phyloP scores from a whole-genome alignment of 2,329 filamentous ascomycete genomes.

The Pezicula carpinea region DNA sequence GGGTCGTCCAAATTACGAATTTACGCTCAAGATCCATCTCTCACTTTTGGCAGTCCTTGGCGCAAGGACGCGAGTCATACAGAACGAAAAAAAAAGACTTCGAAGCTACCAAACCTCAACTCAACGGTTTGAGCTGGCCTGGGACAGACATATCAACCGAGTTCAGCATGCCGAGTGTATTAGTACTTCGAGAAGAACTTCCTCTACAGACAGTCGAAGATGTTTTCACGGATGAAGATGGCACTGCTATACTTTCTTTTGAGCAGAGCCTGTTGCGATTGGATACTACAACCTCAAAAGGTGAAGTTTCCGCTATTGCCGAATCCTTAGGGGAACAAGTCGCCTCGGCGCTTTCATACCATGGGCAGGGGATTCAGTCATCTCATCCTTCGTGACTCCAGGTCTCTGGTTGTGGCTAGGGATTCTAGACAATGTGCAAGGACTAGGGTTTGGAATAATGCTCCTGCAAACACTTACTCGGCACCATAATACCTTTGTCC shows the following conservation, averaged over 20 bases:
- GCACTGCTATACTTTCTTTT: background rate
- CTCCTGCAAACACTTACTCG: constrained; percentile 58
- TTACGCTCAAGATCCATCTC: background rate
- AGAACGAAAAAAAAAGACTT: background rate
- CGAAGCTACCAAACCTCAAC: background rate
- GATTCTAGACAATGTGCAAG: constrained; percentile 57
- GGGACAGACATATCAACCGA: background rate
- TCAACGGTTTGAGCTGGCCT: background rate
- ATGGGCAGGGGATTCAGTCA: constrained; percentile 50
- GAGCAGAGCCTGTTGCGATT: background rate
- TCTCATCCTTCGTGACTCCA: constrained; percentile 50
- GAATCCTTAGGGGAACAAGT: constrained; percentile 62
- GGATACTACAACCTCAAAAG: background rate
- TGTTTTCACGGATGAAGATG: background rate
- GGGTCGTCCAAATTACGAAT: background rate
- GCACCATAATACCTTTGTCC: constrained; percentile 56
- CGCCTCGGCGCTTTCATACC: constrained; percentile 56
- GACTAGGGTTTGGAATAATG: constrained; percentile 62
- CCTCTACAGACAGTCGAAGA: background rate
- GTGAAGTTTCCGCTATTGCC: constrained; percentile 46
- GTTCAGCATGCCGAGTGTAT: background rate
- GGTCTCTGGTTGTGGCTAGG: constrained; percentile 62
- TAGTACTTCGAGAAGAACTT: background rate
- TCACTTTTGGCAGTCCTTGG: background rate
- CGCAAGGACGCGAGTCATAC: background rate